Evolutionary conservation across 331 rosid genomes (phyloP).

Genomic region (Pyracantha coccinea): DNA sequence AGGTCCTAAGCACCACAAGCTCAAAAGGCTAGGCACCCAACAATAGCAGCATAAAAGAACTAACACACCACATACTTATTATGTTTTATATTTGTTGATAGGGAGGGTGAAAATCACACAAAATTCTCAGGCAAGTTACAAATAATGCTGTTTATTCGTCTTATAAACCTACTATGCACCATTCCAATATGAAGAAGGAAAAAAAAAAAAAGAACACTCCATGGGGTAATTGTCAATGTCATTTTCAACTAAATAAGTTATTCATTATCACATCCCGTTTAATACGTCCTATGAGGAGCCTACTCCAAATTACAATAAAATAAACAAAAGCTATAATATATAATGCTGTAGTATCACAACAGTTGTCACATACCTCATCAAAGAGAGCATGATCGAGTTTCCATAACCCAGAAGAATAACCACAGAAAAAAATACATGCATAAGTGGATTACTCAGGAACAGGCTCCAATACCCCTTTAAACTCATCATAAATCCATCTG

Average conservation of each 20-base stretch:
- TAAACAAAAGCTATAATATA: neutral
- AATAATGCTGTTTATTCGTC: neutral
- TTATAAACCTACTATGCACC: neutral
- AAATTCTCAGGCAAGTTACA: neutral
- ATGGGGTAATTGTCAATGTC: neutral
- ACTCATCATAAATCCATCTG: slow-evolving; percentile 85
- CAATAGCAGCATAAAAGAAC: neutral
- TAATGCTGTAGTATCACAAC: neutral
- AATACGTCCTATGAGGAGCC: neutral
- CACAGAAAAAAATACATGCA: neutral
- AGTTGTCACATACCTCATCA: neutral
- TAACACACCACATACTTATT: neutral
- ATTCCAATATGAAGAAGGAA: neutral
- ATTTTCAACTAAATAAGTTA: neutral
- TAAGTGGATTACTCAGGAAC: slow-evolving; percentile 40
- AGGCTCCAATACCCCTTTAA: slow-evolving; percentile 58
- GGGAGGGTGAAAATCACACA: no score
- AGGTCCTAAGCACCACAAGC: neutral
- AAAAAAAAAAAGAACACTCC: neutral
- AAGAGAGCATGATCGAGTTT: neutral
- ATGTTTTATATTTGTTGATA: no score
- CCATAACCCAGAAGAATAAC: neutral
- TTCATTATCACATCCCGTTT: neutral
- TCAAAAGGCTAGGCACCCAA: neutral
- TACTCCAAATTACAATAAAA: neutral